Conservation (phyloP, 2,329 filamentous ascomycete species). For the Beauveria sp. region DNA sequence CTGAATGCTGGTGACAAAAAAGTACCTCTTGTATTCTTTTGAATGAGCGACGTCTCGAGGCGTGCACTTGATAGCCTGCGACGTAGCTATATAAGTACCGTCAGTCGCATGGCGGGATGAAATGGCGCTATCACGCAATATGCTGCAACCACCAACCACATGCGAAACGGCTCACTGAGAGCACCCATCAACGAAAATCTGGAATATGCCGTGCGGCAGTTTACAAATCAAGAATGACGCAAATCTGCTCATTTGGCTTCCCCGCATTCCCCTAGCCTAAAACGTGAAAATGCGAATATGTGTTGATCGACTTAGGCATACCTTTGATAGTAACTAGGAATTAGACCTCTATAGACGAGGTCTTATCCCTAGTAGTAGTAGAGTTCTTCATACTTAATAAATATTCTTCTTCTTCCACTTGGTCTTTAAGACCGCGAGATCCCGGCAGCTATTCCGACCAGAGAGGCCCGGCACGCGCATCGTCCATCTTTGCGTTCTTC, state of each 20-base stretch:
- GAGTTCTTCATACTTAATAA: too few relatives aligned
- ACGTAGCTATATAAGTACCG: background rate
- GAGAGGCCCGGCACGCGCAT: background rate
- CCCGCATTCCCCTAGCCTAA: background rate
- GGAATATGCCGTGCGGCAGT: background rate
- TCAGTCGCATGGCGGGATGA: constrained; percentile 2
- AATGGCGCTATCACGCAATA: constrained; percentile 9
- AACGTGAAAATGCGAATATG: background rate
- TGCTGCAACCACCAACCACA: background rate
- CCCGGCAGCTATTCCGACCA: background rate
- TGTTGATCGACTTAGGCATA: too few relatives aligned
- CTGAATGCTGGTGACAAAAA: too few relatives aligned
- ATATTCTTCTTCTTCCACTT: too few relatives aligned
- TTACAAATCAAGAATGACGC: constrained; percentile 4
- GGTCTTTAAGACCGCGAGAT: background rate
- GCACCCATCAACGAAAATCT: background rate
- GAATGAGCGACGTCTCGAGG: too few relatives aligned
- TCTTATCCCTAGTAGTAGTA: too few relatives aligned
- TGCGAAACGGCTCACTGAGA: background rate
- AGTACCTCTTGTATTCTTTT: too few relatives aligned
- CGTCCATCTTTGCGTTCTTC: background rate
- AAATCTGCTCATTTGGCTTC: background rate
- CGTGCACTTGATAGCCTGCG: background rate
- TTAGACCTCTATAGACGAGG: too few relatives aligned
- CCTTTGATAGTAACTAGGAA: too few relatives aligned